A percentile compares a stretch with the other conserved stretches of the same genome.
These are phyloP conservation scores for Daldinia concentrica DNA, from an alignment of 495 filamentous ascomycete genomes.

Conservation along the genomic window DNA sequence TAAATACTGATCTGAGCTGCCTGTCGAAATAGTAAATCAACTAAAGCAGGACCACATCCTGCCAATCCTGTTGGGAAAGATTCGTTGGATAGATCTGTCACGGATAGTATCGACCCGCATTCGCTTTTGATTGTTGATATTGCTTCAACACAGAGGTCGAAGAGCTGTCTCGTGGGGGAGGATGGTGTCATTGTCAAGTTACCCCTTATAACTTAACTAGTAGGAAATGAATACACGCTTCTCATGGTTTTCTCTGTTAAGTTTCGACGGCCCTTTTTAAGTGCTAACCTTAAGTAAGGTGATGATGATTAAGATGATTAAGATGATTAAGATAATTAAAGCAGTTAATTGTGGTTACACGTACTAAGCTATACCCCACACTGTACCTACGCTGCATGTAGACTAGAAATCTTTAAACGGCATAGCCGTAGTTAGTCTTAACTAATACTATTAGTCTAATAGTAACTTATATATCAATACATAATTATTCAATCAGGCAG, in stretches of 20 bases:
- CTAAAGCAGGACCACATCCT: slow-evolving; percentile 50
- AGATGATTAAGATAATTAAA: not conserved
- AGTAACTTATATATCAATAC: not conserved
- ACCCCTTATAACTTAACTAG: too few relatives aligned
- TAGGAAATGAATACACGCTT: too few relatives aligned
- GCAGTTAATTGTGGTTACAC: not conserved
- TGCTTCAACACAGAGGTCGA: slow-evolving; percentile 35
- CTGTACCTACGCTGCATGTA: too few relatives aligned
- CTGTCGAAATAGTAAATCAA: slow-evolving; percentile 52
- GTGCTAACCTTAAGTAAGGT: not conserved
- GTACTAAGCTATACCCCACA: not conserved
- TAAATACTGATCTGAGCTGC: slow-evolving; percentile 39
- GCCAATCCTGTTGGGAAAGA: slow-evolving; percentile 45
- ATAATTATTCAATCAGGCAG: not conserved
- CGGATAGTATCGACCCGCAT: slow-evolving; percentile 37
- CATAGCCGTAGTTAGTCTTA: not conserved
- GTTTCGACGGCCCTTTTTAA: too few relatives aligned
- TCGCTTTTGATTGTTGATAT: slow-evolving; percentile 42
- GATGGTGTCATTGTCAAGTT: slow-evolving; percentile 22
- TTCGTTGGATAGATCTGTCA: not conserved
- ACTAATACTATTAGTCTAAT: too few relatives aligned
- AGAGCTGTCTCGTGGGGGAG: slow-evolving; percentile 35
- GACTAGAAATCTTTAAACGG: too few relatives aligned
- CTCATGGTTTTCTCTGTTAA: too few relatives aligned
- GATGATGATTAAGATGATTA: not conserved